These are phyloP conservation scores for Hortiboletus campestris DNA, from an alignment of 768 basidiomycete species.

Conservation along the genomic window DNA sequence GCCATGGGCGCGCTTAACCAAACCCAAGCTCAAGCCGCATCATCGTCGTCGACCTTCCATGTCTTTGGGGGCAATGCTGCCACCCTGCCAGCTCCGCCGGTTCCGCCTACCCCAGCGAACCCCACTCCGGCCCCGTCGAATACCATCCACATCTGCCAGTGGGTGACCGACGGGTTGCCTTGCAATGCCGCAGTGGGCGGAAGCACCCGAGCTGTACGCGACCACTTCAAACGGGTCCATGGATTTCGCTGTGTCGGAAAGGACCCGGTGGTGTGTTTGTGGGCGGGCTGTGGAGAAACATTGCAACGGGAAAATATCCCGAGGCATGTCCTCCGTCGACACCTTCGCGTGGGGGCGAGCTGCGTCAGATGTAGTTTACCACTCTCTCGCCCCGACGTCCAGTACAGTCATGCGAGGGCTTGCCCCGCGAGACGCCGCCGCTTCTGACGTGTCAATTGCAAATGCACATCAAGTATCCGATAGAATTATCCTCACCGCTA, in stretches of 20 bases:
- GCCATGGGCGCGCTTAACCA: background rate
- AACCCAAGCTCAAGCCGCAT: background rate
- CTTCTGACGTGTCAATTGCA: background rate
- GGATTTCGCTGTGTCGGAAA: conserved; percentile 3
- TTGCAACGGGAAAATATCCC: conserved; percentile 20
- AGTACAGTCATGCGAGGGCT: conserved; percentile 7
- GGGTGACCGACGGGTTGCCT: background rate
- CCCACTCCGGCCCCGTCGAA: background rate
- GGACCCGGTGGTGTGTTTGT: background rate
- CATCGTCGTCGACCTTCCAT: background rate
- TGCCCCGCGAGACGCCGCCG: conserved; percentile 4
- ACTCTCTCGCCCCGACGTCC: conserved; percentile 25
- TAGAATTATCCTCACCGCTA: background rate
- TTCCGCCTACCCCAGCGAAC: background rate
- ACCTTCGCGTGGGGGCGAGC: conserved; percentile 9
- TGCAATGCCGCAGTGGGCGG: conserved; percentile 10
- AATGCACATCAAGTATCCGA: background rate
- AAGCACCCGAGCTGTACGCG: conserved; percentile 4
- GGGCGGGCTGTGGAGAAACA: conserved; percentile 4
- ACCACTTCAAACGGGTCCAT: conserved; percentile 16
- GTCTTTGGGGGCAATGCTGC: background rate
- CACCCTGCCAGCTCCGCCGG: background rate
- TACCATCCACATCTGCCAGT: conserved; percentile 1
- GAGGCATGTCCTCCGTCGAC: conserved; percentile 17
- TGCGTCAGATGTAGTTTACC: conserved; percentile 10